A percentile compares a stretch with the other conserved stretches of the same genome.
Conservation (phyloP, 2,329 filamentous ascomycete genomes). For the Colletotrichum zoysiae region DNA sequence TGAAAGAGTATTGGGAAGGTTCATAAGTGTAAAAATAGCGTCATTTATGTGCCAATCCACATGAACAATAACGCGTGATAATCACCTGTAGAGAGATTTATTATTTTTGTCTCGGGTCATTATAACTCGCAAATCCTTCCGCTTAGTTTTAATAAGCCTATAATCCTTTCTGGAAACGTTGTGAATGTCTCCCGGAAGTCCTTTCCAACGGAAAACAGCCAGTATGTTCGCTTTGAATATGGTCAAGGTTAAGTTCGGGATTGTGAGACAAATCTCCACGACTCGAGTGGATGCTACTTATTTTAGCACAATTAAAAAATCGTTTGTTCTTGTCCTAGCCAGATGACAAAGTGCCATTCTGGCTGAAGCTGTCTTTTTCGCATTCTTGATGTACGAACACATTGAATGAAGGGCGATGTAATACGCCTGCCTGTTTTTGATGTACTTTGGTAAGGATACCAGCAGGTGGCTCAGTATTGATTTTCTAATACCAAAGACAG, state of each 20-base stretch:
- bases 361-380: background rate
- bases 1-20: background rate
- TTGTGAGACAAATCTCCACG: background rate
- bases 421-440: background rate
- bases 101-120: background rate
- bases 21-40: background rate
- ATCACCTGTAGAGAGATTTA: background rate
- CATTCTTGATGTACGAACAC: background rate
- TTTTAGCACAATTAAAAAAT: too few species aligned
- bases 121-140: background rate
- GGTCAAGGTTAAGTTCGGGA: background rate
- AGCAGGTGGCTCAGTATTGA: background rate
- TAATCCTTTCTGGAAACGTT: background rate
- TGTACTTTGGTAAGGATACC: background rate
- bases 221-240: background rate
- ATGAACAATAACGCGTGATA: background rate
- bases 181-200: background rate
- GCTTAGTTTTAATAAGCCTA: background rate
- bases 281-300: too few species aligned
- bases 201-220: too few species aligned
- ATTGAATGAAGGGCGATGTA: background rate
- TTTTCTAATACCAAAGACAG: background rate
- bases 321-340: too few species aligned
- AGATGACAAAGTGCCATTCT: background rate
- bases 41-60: too few species aligned